A percentile compares a stretch with the other conserved stretches of the same genome.
These are phyloP conservation scores for Globisporangium nodosum DNA, from an alignment of 352 stramenopile species.

Conservation along the genomic window DNA sequence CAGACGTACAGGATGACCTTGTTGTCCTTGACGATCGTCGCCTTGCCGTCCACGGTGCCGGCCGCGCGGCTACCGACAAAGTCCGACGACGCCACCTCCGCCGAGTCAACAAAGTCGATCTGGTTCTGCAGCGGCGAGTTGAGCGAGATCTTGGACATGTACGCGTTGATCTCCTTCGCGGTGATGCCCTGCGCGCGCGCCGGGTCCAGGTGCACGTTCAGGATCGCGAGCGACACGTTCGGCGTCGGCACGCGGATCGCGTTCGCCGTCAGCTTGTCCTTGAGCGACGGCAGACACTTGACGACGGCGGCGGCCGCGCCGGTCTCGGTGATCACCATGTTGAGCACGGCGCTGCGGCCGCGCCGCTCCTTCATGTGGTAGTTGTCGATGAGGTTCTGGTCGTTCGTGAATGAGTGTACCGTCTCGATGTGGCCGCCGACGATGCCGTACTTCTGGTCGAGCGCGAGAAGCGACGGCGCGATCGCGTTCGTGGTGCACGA, in stretches of 20 bases:
- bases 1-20: slow-evolving; percentile 86
- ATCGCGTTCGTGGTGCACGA: slow-evolving; percentile 88
- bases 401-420: slow-evolving; percentile 88
- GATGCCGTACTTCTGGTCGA: slow-evolving; percentile 83
- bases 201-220: slow-evolving; percentile 92
- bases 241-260: slow-evolving; percentile 98
- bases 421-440: slow-evolving; percentile 83
- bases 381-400: slow-evolving; percentile 88
- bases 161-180: slow-evolving; percentile 69
- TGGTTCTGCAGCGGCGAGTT: slow-evolving; percentile 85
- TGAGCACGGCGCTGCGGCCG: slow-evolving; percentile 79
- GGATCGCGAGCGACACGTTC: slow-evolving; percentile 97
- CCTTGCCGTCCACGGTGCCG: slow-evolving; percentile 77
- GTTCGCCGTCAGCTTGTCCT: slow-evolving; percentile 98
- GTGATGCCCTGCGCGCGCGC: slow-evolving; percentile 49
- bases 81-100: slow-evolving; percentile 76
- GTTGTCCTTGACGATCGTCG: slow-evolving; percentile 81
- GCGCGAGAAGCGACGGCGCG: slow-evolving; percentile 59
- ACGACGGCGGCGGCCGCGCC: slow-evolving; percentile 76
- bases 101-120: slow-evolving; percentile 85
- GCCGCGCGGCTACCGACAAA: slow-evolving; percentile 76
- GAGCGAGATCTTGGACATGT: slow-evolving; percentile 74
- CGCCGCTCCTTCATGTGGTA: slow-evolving; percentile 86
- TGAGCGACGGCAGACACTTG: slow-evolving; percentile 90
- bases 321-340: slow-evolving; percentile 90